Evolutionary conservation across 495 filamentous ascomycete species (phyloP).

Genomic region (Penicillium simplicissimum): DNA sequence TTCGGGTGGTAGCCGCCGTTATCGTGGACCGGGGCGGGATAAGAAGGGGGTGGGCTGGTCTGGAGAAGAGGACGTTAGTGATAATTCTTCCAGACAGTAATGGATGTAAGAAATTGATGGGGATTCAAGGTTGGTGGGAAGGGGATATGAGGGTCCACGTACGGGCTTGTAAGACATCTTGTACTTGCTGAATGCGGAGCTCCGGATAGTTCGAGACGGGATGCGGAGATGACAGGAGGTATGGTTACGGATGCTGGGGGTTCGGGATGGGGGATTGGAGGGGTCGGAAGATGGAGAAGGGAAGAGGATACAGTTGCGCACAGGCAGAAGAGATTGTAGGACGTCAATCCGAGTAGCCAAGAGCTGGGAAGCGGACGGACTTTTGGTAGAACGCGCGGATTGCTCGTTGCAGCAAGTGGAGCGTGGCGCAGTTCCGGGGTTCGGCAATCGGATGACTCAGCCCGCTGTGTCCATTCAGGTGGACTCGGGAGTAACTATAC

Average conservation of each 20-base stretch:
- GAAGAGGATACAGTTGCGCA: neutral
- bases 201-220: neutral
- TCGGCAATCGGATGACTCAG: conserved; percentile 4
- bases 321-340: neutral
- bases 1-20: conserved; percentile 25
- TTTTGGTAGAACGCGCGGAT: conserved; percentile 21
- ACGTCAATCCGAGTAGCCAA: neutral
- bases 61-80: conserved; percentile 10
- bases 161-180: conserved; percentile 45
- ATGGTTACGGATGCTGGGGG: neutral
- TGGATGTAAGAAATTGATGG: neutral
- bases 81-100: neutral
- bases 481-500: no score
- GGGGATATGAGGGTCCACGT: conserved; percentile 1
- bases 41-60: conserved; percentile 45
- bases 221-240: conserved; percentile 6
- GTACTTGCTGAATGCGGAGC: conserved; percentile 6
- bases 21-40: conserved; percentile 37
- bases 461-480: no score
- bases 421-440: conserved; percentile 23
- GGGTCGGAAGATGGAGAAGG: neutral
- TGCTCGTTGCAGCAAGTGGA: conserved; percentile 17
- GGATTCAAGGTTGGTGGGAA: neutral
- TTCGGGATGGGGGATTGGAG: neutral
- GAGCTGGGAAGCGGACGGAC: neutral